A percentile compares a stretch with the other conserved stretches of the same genome.
Conservation (phyloP, 768 basidiomycete species). For the Pilatotrama ljubarskyi region DNA sequence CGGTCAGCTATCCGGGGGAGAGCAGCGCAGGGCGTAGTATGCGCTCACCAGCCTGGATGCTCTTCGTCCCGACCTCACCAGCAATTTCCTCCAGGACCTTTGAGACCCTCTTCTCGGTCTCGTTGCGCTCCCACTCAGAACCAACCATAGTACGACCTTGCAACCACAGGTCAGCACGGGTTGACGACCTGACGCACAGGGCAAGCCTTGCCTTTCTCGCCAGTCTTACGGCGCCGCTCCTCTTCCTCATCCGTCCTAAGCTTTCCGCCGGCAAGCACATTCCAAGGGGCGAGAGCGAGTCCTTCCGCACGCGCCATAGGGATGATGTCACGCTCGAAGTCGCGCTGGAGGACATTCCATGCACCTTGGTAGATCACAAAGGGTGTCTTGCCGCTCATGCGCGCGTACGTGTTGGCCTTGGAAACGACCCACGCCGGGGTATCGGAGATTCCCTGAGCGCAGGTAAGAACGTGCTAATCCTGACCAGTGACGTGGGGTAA, state of each 20-base stretch:
- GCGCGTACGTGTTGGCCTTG: slow-evolving; percentile 37
- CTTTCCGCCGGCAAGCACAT: slow-evolving; percentile 37
- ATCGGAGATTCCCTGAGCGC: slow-evolving; percentile 25
- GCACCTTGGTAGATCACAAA: slow-evolving; percentile 42
- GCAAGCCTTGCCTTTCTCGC: slow-evolving; percentile 23
- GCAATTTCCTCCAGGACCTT: slow-evolving; percentile 49
- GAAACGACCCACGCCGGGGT: slow-evolving; percentile 35
- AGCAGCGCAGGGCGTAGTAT: not conserved
- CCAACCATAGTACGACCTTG: slow-evolving; percentile 27
- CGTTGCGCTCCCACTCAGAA: slow-evolving; percentile 36
- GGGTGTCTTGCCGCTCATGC: slow-evolving; percentile 36
- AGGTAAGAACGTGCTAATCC: no score
- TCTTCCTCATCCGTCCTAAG: slow-evolving; percentile 38
- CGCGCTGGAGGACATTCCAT: slow-evolving; percentile 29
- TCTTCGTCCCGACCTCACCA: slow-evolving; percentile 41
- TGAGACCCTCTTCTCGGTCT: slow-evolving; percentile 32
- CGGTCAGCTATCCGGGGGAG: not conserved
- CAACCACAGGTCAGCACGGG: slow-evolving; percentile 31
- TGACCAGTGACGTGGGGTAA: no score
- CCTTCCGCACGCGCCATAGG: slow-evolving; percentile 21
- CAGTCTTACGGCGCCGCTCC: slow-evolving; percentile 22
- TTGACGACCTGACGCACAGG: no score
- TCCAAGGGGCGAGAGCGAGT: slow-evolving; percentile 41
- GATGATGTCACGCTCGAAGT: slow-evolving; percentile 43
- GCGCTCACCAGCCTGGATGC: not conserved